These are phyloP conservation scores for Agaricales sp. DNA, from an alignment of 1,284 basidiomycete species.

Conservation along the genomic window DNA sequence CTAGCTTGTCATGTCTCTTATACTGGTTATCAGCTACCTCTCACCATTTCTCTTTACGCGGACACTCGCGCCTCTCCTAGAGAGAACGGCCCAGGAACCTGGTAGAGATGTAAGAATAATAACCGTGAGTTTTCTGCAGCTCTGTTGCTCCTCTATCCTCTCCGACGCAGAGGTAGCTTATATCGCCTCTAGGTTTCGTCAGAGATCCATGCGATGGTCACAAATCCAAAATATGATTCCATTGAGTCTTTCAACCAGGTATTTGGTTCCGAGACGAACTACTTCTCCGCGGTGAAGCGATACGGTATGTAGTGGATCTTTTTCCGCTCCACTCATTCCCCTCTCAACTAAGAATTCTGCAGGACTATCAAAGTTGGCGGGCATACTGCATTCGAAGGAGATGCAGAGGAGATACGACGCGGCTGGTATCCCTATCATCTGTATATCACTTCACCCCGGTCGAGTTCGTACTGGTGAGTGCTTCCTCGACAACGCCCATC, in stretches of 20 bases:
- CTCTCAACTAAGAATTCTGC: too few relatives aligned
- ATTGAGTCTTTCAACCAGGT: neutral
- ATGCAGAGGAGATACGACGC: constrained; percentile 1
- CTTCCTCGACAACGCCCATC: too few relatives aligned
- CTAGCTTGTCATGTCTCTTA: neutral
- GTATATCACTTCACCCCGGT: neutral
- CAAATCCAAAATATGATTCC: neutral
- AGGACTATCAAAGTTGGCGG: neutral
- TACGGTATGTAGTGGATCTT: neutral
- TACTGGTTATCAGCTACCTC: constrained; percentile 14
- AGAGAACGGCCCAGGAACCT: constrained; percentile 13
- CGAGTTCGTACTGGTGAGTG: neutral
- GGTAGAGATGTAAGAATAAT: constrained; percentile 20
- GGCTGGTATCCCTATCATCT: neutral
- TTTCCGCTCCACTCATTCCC: neutral
- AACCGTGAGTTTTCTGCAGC: constrained; percentile 11
- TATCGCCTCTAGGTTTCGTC: neutral
- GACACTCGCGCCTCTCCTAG: constrained; percentile 16
- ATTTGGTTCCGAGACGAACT: neutral
- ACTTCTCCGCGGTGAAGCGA: neutral
- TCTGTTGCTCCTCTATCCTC: neutral
- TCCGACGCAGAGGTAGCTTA: too few relatives aligned
- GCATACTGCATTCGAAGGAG: neutral
- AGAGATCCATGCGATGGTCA: neutral
- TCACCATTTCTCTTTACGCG: constrained; percentile 17